Base-by-base conservation (phyloP, 2,329 filamentous ascomycete genomes). In the Lachnellula hyalina region DNA sequence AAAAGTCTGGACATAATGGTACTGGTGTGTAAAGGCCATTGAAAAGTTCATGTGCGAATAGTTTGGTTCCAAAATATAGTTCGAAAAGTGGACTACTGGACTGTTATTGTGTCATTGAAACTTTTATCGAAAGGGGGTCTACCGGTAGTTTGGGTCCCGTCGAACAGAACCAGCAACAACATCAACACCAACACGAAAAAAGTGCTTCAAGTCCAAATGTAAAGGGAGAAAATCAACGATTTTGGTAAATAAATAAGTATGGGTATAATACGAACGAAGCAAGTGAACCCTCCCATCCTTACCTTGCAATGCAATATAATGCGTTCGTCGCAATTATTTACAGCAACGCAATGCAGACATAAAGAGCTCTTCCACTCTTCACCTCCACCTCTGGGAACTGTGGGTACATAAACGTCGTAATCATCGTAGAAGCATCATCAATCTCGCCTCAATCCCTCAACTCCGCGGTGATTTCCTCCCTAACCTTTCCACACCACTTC, bases 401-500 rank as follows among this genome's bases (percentile, higher is more conserved):
- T 51, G 36, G 21, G 21, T 44, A 32, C 51, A 53, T 53, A 41
- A 53, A 47, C 47, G 46, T 54, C 52, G 34, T 54, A 40, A 47
- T 47, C 34, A 40, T 56, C 55, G 38, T 53, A 32, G 17, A 40
- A 28, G 17, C 35, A 53, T 53, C 44, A 21, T 51, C 23, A 49
- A 46, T 36, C 40, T 54, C 32, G 17, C 21, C 32, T 63, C 54
- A 65, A 25, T 53, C 57, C 47, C 61, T 68, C 62, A 82, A 71
- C 64, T 96, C 93, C 47, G 80, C 79, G 41, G 86, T 81, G 61
- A 97, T 83, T 74, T 97, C 93, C 68, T 89, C 85, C 35, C 94
- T 80, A 7, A 96, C 90, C 54, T 82, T 85, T 61, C 79, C 80
- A 71, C 88, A 91, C 94, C 94, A 99, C 66, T 83, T 78, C 68